These are phyloP conservation scores for Pelargonium fulgidum DNA, from an alignment of 441 rosid genomes.

Conservation along the genomic window DNA sequence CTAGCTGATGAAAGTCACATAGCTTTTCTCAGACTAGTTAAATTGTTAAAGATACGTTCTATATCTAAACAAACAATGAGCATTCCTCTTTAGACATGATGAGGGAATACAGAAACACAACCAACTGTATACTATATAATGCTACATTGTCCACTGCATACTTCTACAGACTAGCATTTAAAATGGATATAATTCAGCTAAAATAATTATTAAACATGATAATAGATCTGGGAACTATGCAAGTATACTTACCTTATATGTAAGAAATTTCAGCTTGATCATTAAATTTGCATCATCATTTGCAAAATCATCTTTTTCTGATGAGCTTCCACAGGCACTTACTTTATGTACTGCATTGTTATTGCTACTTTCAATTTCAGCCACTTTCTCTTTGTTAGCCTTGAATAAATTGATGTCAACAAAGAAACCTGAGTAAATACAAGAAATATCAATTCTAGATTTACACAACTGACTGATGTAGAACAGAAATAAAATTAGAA, in stretches of 20 bases:
- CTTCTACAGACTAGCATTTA: background rate
- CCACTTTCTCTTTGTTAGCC: constrained; percentile 53
- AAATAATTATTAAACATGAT: background rate
- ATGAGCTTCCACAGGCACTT: constrained; percentile 33
- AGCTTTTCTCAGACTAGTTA: too few species aligned
- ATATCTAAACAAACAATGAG: too few species aligned
- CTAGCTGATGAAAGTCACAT: too few species aligned
- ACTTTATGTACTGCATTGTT: constrained; percentile 30
- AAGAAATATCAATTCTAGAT: constrained; percentile 22
- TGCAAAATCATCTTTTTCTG: constrained; percentile 51
- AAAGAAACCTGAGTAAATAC: constrained; percentile 62
- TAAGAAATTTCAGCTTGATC: constrained; percentile 89
- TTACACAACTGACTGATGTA: background rate
- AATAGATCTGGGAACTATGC: background rate
- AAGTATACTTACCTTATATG: constrained; percentile 64
- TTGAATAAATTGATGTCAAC: constrained; percentile 83
- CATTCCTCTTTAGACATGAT: too few species aligned
- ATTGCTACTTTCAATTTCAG: constrained; percentile 40
- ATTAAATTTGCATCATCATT: constrained; percentile 88
- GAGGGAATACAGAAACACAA: too few species aligned
- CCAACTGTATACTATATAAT: too few species aligned
- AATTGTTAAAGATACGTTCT: too few species aligned
- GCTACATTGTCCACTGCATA: constrained; percentile 1
- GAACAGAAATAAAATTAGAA: background rate
- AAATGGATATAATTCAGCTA: background rate